Conservation (phyloP, 2,329 filamentous ascomycete species). For the Rosellinia necatrix region DNA sequence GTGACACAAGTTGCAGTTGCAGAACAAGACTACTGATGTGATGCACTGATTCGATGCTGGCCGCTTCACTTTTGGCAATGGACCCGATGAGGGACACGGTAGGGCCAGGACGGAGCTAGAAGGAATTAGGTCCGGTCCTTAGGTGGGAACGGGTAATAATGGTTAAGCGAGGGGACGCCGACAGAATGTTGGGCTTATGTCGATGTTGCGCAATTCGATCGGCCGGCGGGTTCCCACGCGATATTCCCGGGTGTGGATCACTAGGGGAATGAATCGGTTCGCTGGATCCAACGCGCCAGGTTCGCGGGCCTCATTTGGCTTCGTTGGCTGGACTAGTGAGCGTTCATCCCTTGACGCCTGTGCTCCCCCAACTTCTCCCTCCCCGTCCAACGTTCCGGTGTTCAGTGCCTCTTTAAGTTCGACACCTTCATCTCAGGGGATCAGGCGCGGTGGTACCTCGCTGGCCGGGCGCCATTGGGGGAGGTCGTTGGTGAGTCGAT, state of each 20-base stretch:
- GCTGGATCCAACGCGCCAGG: constrained; percentile 8
- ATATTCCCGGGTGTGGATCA: constrained; percentile 22
- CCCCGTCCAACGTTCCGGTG: constrained; percentile 13
- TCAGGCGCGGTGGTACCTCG: constrained; percentile 3
- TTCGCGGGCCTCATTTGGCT: constrained; percentile 11
- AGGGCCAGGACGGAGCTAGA: constrained; percentile 17
- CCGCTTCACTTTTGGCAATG: constrained; percentile 27
- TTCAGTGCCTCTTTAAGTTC: constrained; percentile 22
- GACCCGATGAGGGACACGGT: constrained; percentile 16
- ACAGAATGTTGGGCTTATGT: constrained; percentile 25
- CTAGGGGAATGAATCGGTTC: constrained; percentile 13
- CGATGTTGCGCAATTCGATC: constrained; percentile 23
- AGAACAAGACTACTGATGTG: too few relatives aligned
- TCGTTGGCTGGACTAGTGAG: constrained; percentile 22
- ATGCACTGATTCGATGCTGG: background rate
- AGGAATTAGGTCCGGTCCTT: constrained; percentile 13
- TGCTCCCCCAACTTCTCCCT: background rate
- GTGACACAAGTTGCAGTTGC: too few relatives aligned
- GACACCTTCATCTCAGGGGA: constrained; percentile 5
- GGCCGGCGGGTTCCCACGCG: constrained; percentile 24
- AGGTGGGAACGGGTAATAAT: constrained; percentile 22
- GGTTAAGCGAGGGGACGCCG: constrained; percentile 18
- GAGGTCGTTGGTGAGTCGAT: constrained; percentile 9
- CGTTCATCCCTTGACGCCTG: constrained; percentile 14
- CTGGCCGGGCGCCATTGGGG: constrained; percentile 5